Conservation (phyloP, 768 basidiomycete genomes). For the Phylloporus arenicola region DNA sequence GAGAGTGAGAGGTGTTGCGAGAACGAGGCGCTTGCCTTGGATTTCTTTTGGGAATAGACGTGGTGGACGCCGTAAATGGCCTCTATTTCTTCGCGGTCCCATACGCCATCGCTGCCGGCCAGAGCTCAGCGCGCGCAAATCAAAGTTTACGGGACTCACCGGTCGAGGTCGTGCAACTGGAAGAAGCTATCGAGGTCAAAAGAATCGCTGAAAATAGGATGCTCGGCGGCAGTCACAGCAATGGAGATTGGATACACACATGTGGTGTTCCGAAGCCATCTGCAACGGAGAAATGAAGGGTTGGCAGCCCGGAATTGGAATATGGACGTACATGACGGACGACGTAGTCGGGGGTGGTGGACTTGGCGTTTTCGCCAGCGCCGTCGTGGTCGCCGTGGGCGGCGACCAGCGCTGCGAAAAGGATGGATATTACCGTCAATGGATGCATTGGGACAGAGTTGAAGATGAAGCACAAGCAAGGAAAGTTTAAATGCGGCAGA, state of each 20-base stretch:
- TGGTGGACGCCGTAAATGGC: constrained; percentile 97
- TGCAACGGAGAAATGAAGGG: constrained; percentile 30
- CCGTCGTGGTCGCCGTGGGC: constrained; percentile 64
- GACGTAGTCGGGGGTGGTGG: constrained; percentile 64
- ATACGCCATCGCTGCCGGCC: constrained; percentile 59
- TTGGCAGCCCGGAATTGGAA: constrained; percentile 4
- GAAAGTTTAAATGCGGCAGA: neutral
- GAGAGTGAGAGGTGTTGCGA: neutral
- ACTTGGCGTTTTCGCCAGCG: constrained; percentile 56
- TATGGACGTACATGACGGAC: constrained; percentile 74
- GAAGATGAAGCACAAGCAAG: constrained; percentile 3
- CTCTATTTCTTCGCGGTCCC: constrained; percentile 86
- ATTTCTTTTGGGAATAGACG: constrained; percentile 78
- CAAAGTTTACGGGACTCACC: constrained; percentile 38
- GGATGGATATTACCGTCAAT: constrained; percentile 38
- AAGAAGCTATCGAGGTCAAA: constrained; percentile 90
- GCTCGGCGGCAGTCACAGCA: neutral
- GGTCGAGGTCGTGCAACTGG: constrained; percentile 89
- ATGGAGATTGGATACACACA: constrained; percentile 39
- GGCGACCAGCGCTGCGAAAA: constrained; percentile 28
- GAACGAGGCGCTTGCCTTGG: constrained; percentile 41
- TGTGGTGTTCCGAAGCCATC: constrained; percentile 90
- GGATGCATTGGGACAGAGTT: constrained; percentile 40
- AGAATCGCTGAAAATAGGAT: constrained; percentile 51
- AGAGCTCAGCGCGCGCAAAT: neutral